Evolutionary conservation across 2,329 filamentous ascomycete species (phyloP), one percentile per base, ranked within the genome.

Genomic region (Thelonectria olida): DNA sequence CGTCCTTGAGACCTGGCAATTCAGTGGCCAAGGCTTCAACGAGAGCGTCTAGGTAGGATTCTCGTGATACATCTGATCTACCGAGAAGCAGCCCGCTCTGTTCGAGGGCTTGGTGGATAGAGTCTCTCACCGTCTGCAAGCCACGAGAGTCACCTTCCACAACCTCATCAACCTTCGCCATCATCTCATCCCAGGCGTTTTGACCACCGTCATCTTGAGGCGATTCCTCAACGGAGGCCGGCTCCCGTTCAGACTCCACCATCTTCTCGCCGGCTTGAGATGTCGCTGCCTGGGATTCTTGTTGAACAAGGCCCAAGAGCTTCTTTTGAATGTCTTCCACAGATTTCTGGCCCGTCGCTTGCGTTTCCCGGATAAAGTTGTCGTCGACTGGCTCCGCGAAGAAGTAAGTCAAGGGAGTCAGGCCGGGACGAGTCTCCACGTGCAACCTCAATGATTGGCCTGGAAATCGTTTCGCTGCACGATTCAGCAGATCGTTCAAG

Each of bases 331-430:
- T 92, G 12, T 85, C 85, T 48, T 90, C 88, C 20, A 93, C 84
- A 31, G 86, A 85, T 17, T 82, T 85, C 64, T 87, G 86, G 59
- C 86, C 88, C 13, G 83, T 83, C 20, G 82, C 85, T 74, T 98
- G 95, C n/a, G 96, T 91, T 12, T 79, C 76, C 17, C 90, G 80
- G 64, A 96, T 92, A 54, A 92, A 84, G 5, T 89, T 84, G 5
- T 92, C 85, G 0, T 85, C 86, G 54, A 98, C 89, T 4, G 96
- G 94, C 75, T 97, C 91, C 13, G 90, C 94, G 73, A 97, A 97
- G 54, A 98, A 88, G 73, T 97, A 95, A 87, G 97, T 94, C 69
- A 90, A 88, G 0, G 90, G 85, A 3, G 82, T 76, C 9, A 76
- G 76, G 7, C 82, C 82, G 1, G 81, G 79, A 10, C 92, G 85